Percentiles rank a stretch among this genome's conserved stretches.
Evolutionary conservation across 2,329 filamentous ascomycete species (phyloP).

Genomic region (Stemphylium lycopersici): DNA sequence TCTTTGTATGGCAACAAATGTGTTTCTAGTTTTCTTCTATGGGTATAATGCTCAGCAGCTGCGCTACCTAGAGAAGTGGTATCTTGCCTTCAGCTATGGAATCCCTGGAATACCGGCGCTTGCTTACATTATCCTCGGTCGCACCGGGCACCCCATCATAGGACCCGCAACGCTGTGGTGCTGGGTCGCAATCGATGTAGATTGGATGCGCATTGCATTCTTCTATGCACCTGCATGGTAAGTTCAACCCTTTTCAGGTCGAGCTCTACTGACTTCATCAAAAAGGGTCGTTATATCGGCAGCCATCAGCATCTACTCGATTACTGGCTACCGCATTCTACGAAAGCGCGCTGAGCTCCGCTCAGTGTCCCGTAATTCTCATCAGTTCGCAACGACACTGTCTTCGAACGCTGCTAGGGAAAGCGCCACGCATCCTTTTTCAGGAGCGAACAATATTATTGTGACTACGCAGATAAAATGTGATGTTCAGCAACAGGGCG

Average conservation of each 20-base stretch:
- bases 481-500: conserved; percentile 56
- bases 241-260: not conserved
- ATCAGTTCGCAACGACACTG: conserved; percentile 5
- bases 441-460: conserved; percentile 49
- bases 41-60: conserved; percentile 71
- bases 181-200: conserved; percentile 72
- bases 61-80: conserved; percentile 72
- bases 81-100: conserved; percentile 73
- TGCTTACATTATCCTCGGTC: conserved; percentile 68
- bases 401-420: conserved; percentile 1
- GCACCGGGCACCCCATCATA: conserved; percentile 64
- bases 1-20: conserved; percentile 82
- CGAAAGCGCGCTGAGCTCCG: conserved; percentile 65
- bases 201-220: conserved; percentile 72
- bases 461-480: conserved; percentile 69
- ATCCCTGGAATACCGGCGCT: conserved; percentile 73
- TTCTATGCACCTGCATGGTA: conserved; percentile 78
- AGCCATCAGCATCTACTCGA: conserved; percentile 70
- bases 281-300: conserved; percentile 60
- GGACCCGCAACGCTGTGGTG: conserved; percentile 82
- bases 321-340: conserved; percentile 71
- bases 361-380: conserved; percentile 23
- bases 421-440: conserved; percentile 54
- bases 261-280: conserved; percentile 11
- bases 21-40: conserved; percentile 79